Evolutionary conservation across 768 basidiomycete genomes (phyloP), one percentile per base, ranked within the genome.

Genomic region (Mycena leptocephala): DNA sequence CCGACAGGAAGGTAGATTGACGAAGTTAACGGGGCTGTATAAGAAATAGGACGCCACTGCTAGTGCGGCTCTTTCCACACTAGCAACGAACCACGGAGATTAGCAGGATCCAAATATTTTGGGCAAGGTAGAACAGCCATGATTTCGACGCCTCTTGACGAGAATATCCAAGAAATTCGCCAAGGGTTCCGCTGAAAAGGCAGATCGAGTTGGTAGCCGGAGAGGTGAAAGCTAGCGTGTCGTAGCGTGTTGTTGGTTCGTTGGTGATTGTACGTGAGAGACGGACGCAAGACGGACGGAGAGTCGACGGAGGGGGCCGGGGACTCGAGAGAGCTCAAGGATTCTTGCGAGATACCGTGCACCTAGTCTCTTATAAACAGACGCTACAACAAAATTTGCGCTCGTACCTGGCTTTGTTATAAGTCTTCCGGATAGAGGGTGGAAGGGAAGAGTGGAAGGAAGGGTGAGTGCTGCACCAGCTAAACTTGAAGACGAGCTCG

Each of bases 391-490:
- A n/a, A n/a, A n/a, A n/a, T n/a, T n/a, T n/a, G n/a, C n/a, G n/a
- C n/a, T n/a, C n/a, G n/a, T n/a, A n/a, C n/a, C n/a, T n/a, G n/a
- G n/a, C n/a, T n/a, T n/a, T n/a, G n/a, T n/a, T n/a, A n/a, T n/a
- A n/a, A n/a, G n/a, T n/a, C n/a, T n/a, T 66, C 66, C 66, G 55
- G 66, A 67, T 67, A 48, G 48, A 53, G 65, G 65, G 30, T 62
- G 61, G 33, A 32, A 56, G 55, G 55, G 28, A 56, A 16, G 55
- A 18, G n/a, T 63, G 61, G 37, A 37, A 63, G 61, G 39, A 63
- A 63, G 61, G 39, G 61, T n/a, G n/a, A n/a, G n/a, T n/a, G n/a
- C n/a, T n/a, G n/a, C n/a, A n/a, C n/a, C n/a, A n/a, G n/a, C n/a
- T n/a, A n/a, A n/a, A n/a, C n/a, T n/a, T n/a, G n/a, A n/a, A n/a